Base-by-base conservation (phyloP, 371 early-diverging fungal genomes). In the Mortierella sp. region DNA sequence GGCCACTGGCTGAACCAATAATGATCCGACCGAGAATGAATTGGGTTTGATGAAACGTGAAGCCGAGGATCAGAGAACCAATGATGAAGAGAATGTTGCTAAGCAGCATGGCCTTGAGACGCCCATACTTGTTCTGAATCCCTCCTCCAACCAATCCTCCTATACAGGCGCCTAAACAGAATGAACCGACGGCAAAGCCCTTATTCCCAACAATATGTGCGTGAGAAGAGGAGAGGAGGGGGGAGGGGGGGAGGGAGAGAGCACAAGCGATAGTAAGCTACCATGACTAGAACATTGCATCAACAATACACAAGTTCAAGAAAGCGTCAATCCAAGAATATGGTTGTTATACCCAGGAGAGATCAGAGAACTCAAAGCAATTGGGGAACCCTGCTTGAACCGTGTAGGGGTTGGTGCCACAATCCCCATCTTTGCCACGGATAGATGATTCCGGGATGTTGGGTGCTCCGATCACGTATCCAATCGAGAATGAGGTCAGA, bases 1-100 rank as follows among this genome's bases (percentile, higher is more conserved):
- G 82, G 21, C 97, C 97, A 42, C 91, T 85, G 8, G 89, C 96
- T 54, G 93, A 72, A 54, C 98, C 98, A 49, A 89, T 83, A 39
- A 95, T 67, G 64, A 96, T 82, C 57, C 98, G 89, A 0, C 95
- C 97, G 50, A 92, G 41, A 52, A 87, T 87, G 56, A 95, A 89
- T 67, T 89, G 88, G 21, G 79, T 86, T 52, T 82, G 76, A 4
- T 85, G 82, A 12, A 85, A 86, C 10, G 91, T 79, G 26, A 86
- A 63, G 24, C 86, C 83, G 21, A 94, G 81, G 2, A 91, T 71
- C 18, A 89, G 54, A n/a, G 88, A 86, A 43, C 94, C 91, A 30
- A 87, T 64, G 30, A 93, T 79, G 73, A 89, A 91, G 34, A 84
- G 79, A 3, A 85, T 31, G 54, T 90, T 91, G 81, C 87, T 89